These are phyloP conservation scores for Pseudomonodictys pantanalensis DNA, from an alignment of 495 filamentous ascomycete genomes.

Conservation along the genomic window DNA sequence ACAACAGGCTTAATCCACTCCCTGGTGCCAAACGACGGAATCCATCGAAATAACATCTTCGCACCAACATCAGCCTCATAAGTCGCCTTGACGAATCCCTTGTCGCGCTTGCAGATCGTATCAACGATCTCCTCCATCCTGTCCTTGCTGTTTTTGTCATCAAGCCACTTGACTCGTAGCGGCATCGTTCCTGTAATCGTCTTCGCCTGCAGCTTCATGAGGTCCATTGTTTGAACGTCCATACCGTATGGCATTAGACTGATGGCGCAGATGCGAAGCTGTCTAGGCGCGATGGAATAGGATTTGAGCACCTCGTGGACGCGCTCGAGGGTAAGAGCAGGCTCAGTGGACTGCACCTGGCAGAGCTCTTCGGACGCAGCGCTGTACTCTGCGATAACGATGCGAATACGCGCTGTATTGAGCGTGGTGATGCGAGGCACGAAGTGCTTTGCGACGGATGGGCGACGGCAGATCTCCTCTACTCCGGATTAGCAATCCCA, in stretches of 20 bases:
- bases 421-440: neutral
- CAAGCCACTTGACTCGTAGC: neutral
- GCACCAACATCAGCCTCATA: slow-evolving; percentile 3
- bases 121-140: neutral
- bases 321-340: neutral
- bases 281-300: neutral
- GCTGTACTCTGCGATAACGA: slow-evolving; percentile 6
- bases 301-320: neutral
- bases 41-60: slow-evolving; percentile 4
- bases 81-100: neutral
- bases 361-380: slow-evolving; percentile 16
- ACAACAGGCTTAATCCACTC: too few species aligned
- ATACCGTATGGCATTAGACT: slow-evolving; percentile 16
- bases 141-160: slow-evolving; percentile 1
- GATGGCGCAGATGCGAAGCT: slow-evolving; percentile 15
- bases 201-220: neutral
- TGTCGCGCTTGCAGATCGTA: slow-evolving; percentile 8
- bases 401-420: slow-evolving; percentile 8
- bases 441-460: neutral
- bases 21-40: neutral
- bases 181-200: neutral
- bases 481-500: neutral
- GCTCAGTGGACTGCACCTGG: neutral
- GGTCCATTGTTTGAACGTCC: neutral
- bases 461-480: slow-evolving; percentile 14